These are phyloP conservation scores for Colletotrichum sp. DNA, from an alignment of 2,329 filamentous ascomycete genomes.

Conservation along the genomic window DNA sequence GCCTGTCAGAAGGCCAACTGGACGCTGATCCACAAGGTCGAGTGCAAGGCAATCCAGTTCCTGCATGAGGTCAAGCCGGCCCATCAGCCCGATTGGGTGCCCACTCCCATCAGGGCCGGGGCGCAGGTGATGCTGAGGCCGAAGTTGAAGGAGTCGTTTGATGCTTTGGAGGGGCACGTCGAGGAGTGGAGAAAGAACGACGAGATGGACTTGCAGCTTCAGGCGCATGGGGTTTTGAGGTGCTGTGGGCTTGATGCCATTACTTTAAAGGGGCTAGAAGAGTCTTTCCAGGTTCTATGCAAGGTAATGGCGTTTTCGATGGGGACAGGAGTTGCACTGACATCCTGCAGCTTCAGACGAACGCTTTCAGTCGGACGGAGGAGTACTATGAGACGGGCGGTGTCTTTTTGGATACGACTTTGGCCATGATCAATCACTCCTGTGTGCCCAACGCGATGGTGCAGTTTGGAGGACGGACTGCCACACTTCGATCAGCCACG, in stretches of 20 bases:
- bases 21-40: slow-evolving; percentile 55
- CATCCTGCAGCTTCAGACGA: slow-evolving; percentile 59
- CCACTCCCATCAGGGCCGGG: slow-evolving; percentile 60
- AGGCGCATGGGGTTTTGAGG: slow-evolving; percentile 38
- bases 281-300: slow-evolving; percentile 52
- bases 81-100: slow-evolving; percentile 40
- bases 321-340: slow-evolving; percentile 13
- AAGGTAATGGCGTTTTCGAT: slow-evolving; percentile 46
- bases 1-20: slow-evolving; percentile 62
- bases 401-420: slow-evolving; percentile 59
- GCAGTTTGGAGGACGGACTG: slow-evolving; percentile 56
- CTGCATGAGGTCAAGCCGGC: slow-evolving; percentile 40
- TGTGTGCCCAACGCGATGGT: slow-evolving; percentile 66
- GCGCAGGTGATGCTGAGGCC: slow-evolving; percentile 54
- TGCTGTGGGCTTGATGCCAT: slow-evolving; percentile 30
- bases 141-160: slow-evolving; percentile 35
- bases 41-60: slow-evolving; percentile 52
- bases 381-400: slow-evolving; percentile 52
- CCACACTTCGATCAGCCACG: slow-evolving; percentile 54
- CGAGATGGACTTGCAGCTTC: slow-evolving; percentile 54
- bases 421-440: slow-evolving; percentile 68
- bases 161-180: slow-evolving; percentile 52
- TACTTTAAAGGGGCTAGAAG: slow-evolving; percentile 46
- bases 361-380: slow-evolving; percentile 64
- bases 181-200: slow-evolving; percentile 39